phyloP scores from a whole-genome alignment of 2,329 filamentous ascomycete species.

The Fusarium luffae region DNA sequence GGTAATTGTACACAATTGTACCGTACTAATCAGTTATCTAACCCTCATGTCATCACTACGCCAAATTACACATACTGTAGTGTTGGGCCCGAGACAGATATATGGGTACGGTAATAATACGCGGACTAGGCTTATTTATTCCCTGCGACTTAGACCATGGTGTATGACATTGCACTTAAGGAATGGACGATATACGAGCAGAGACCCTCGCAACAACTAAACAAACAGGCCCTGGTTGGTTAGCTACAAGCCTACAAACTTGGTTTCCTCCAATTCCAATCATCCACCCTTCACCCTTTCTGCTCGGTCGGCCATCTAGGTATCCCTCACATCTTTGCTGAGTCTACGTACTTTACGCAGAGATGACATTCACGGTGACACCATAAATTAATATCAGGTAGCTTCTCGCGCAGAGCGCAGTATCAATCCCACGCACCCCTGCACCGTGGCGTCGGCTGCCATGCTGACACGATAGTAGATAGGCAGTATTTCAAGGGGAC shows the following conservation, averaged over 20 bases:
- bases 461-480: slow-evolving; percentile 32
- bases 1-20: background rate
- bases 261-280: background rate
- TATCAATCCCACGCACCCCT: slow-evolving; percentile 27
- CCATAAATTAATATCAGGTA: background rate
- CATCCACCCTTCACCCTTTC: background rate
- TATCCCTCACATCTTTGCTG: background rate
- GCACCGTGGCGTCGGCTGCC: slow-evolving; percentile 14
- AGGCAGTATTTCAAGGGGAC: background rate
- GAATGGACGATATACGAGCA: slow-evolving; percentile 19
- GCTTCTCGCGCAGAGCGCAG: background rate
- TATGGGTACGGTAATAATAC: slow-evolving; percentile 30
- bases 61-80: slow-evolving; percentile 30
- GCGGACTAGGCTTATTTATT: slow-evolving; percentile 16
- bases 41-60: background rate
- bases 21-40: slow-evolving; percentile 26
- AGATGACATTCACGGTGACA: background rate
- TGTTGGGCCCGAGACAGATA: slow-evolving; percentile 29
- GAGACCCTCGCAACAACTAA: slow-evolving; percentile 3
- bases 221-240: slow-evolving; percentile 3
- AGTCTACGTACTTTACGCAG: background rate
- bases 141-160: background rate
- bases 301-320: background rate
- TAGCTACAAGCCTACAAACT: slow-evolving; percentile 1
- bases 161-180: background rate